These are phyloP conservation scores for Beta vulgaris DNA, from an alignment of 148 eudicot genomes.

Conservation along the genomic window DNA sequence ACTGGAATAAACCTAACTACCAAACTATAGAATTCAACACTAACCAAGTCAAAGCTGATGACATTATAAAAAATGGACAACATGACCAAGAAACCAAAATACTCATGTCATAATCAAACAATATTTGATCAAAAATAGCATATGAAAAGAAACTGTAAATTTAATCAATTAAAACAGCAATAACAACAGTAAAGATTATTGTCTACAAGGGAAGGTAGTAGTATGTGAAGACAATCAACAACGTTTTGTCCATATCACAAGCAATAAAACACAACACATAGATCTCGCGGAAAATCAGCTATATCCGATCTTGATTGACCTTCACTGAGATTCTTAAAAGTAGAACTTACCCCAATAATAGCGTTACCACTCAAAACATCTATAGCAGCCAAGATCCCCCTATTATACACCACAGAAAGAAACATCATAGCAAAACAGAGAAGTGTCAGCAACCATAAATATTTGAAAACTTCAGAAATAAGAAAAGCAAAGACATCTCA, in stretches of 20 bases:
- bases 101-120: neutral
- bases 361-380: slow-evolving; percentile 41
- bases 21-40: neutral
- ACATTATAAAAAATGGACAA: slow-evolving; percentile 16
- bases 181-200: too few relatives aligned
- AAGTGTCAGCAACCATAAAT: too few relatives aligned
- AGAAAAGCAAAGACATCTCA: too few relatives aligned
- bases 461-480: too few relatives aligned
- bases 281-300: too few relatives aligned
- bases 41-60: slow-evolving; percentile 14
- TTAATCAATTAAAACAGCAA: slow-evolving; percentile 40
- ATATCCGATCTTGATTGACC: too few relatives aligned
- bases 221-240: too few relatives aligned
- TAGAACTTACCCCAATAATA: slow-evolving; percentile 63
- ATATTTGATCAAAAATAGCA: neutral
- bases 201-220: too few relatives aligned
- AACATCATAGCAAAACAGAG: too few relatives aligned
- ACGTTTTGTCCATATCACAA: too few relatives aligned
- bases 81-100: slow-evolving; percentile 1
- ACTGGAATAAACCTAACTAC: neutral
- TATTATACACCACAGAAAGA: too few relatives aligned
- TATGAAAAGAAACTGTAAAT: neutral
- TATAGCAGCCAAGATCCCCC: slow-evolving; percentile 86
- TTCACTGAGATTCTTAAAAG: neutral
- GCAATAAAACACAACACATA: too few relatives aligned